Conservation (phyloP, 371 early-diverging fungal species). For the Apophysomyces ossiformis region DNA sequence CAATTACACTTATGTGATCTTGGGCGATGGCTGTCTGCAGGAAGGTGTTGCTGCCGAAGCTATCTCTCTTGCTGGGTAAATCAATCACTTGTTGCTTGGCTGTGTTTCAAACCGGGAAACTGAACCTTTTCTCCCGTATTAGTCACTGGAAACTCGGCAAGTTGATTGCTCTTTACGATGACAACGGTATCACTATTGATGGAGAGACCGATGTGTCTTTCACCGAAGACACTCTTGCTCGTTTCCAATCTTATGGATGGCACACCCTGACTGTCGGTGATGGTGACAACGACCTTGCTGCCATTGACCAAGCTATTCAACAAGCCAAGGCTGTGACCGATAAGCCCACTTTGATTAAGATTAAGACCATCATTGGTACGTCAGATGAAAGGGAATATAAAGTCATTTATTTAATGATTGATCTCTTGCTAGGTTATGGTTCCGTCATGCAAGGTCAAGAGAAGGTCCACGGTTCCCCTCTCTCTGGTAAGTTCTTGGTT, state of each 20-base stretch:
- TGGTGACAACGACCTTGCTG: constrained; percentile 82
- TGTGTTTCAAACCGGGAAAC: constrained; percentile 28
- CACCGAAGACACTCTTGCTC: constrained; percentile 92
- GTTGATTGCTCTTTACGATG: constrained; percentile 97
- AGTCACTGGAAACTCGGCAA: constrained; percentile 94
- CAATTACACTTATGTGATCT: constrained; percentile 87
- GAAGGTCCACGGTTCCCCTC: constrained; percentile 87
- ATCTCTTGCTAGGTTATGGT: constrained; percentile 61
- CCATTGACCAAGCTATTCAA: constrained; percentile 76
- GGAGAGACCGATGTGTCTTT: constrained; percentile 90
- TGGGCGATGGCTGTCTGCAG: constrained; percentile 99
- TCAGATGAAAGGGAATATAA: background rate
- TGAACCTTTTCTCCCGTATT: constrained; percentile 1
- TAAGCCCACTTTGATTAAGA: constrained; percentile 89
- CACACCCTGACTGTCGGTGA: constrained; percentile 80
- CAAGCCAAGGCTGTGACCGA: constrained; percentile 83
- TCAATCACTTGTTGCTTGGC: constrained; percentile 48
- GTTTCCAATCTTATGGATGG: constrained; percentile 97
- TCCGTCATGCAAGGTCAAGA: constrained; percentile 84
- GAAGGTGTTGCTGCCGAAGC: constrained; percentile 99
- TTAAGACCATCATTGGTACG: constrained; percentile 83
- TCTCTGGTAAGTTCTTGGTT: constrained; percentile 51
- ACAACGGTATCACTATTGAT: constrained; percentile 97
- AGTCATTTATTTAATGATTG: background rate
- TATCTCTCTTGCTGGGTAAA: constrained; percentile 92